Conservation (phyloP, 2,329 filamentous ascomycete genomes). For the Arthrobotrys pseudoclavata region DNA sequence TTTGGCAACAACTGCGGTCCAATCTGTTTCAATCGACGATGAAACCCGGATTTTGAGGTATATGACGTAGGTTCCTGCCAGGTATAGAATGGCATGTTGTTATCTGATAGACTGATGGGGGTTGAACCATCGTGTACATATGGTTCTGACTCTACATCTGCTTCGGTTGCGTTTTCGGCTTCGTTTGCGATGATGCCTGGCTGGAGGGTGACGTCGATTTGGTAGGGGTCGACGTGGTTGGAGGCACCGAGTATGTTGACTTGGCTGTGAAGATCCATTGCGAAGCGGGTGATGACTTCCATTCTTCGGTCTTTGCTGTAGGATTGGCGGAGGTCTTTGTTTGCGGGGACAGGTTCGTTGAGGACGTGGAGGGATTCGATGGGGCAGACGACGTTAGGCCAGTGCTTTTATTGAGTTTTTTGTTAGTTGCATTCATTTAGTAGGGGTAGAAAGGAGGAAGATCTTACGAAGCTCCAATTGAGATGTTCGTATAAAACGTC, state of each 20-base stretch:
- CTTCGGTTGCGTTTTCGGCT: background rate
- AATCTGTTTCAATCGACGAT: background rate
- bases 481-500: conserved; percentile 43
- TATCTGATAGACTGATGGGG: background rate
- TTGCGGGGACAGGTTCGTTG: conserved; percentile 44
- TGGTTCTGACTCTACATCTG: background rate
- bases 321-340: conserved; percentile 29
- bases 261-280: conserved; percentile 49
- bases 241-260: conserved; percentile 47
- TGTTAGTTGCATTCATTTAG: background rate
- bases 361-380: conserved; percentile 54
- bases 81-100: background rate
- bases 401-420: conserved; percentile 20
- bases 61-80: background rate
- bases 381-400: conserved; percentile 39
- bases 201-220: background rate
- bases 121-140: background rate
- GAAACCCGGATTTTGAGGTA: background rate
- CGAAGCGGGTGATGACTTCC: conserved; percentile 50
- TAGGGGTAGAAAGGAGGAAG: background rate
- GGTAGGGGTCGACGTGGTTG: conserved; percentile 16
- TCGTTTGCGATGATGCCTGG: background rate
- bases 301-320: conserved; percentile 43
- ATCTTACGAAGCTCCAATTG: conserved; percentile 50
- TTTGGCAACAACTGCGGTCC: conserved; percentile 35